Conservation (phyloP, 176 grass and related monocot species). For the Lolium perenne region DNA sequence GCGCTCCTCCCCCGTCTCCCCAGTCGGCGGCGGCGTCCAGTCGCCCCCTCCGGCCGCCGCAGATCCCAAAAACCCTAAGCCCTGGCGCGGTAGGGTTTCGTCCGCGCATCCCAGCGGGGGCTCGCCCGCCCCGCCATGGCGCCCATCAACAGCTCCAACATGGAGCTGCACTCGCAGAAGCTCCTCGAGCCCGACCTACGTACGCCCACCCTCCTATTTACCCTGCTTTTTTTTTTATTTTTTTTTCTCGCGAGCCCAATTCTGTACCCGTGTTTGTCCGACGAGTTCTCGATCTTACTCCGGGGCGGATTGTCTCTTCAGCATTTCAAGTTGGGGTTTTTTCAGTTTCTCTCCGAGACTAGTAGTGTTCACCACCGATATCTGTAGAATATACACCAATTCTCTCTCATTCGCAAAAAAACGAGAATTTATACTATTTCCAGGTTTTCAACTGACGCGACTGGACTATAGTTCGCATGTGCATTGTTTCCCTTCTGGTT, state of each 20-base stretch:
- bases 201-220: conserved; percentile 31
- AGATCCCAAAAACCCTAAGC: conserved; percentile 58
- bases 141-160: conserved; percentile 82
- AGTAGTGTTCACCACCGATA: neutral
- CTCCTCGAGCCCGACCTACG: conserved; percentile 86
- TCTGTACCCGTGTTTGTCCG: neutral
- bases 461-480: neutral
- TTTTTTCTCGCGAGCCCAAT: neutral
- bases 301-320: no score
- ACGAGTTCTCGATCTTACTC: neutral
- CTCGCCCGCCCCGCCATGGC: conserved; percentile 59
- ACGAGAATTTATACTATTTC: neutral
- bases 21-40: neutral
- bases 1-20: neutral
- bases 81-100: conserved; percentile 56
- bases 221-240: neutral
- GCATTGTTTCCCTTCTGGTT: neutral
- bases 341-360: neutral
- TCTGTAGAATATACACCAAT: neutral
- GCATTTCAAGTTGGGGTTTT: neutral
- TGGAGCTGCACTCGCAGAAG: conserved; percentile 90
- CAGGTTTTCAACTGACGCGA: neutral
- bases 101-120: conserved; percentile 3
- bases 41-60: conserved; percentile 15
- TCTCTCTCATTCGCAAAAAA: neutral